A percentile compares a stretch with the other conserved stretches of the same genome.
Conservation (phyloP, 163 green algal species). For the Trebouxia gelatinosa region DNA sequence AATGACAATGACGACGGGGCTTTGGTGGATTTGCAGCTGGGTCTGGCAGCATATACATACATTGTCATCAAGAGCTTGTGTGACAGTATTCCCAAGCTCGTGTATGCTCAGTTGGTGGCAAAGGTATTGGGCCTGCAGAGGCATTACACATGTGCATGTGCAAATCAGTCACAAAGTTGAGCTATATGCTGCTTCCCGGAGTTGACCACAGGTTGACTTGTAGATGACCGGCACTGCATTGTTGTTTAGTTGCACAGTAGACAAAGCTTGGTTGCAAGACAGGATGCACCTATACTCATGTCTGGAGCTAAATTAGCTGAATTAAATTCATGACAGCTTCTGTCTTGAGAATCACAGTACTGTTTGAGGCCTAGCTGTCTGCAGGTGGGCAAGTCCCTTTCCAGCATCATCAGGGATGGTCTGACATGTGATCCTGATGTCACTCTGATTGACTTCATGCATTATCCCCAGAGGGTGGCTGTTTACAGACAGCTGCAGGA, state of each 20-base stretch:
- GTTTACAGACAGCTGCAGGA: conserved; percentile 11
- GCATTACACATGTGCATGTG: too few relatives aligned
- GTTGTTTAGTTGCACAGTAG: too few relatives aligned
- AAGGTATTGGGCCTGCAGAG: not conserved
- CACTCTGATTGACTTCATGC: conserved; percentile 4
- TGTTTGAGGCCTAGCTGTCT: too few relatives aligned
- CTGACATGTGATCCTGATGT: not conserved
- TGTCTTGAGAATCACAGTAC: too few relatives aligned
- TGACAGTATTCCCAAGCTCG: conserved; percentile 4
- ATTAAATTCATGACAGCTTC: too few relatives aligned
- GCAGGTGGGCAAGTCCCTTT: not conserved
- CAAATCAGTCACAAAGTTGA: too few relatives aligned
- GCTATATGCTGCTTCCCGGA: too few relatives aligned
- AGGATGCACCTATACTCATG: too few relatives aligned
- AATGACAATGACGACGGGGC: not conserved
- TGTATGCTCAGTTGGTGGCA: not conserved
- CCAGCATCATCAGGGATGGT: conserved; percentile 14
- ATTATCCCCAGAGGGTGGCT: conserved; percentile 5
- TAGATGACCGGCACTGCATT: too few relatives aligned
- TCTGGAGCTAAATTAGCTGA: not conserved
- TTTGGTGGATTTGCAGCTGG: conserved; percentile 2
- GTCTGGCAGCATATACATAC: conserved; percentile 6
- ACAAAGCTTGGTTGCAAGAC: too few relatives aligned
- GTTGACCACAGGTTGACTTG: too few relatives aligned
- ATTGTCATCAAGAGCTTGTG: not conserved